phyloP scores from a whole-genome alignment of 768 basidiomycete genomes.

The Cantharellus cinnabarinus region DNA sequence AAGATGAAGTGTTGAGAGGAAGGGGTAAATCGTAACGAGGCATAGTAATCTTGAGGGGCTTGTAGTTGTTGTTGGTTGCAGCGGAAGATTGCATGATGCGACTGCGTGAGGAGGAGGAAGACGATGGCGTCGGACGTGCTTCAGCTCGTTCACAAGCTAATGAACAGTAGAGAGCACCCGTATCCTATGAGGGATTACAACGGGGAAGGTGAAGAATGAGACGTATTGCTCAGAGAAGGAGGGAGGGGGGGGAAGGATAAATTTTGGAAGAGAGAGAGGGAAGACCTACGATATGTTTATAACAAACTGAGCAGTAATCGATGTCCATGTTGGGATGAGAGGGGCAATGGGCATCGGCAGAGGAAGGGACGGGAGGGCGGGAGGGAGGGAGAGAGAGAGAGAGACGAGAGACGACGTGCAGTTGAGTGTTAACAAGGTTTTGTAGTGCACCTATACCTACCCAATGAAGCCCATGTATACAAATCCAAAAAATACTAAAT shows the following conservation, averaged over 20 bases:
- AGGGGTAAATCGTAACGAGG: too few species aligned
- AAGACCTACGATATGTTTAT: neutral
- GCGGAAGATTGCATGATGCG: neutral
- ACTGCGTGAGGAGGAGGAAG: neutral
- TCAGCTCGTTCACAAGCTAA: neutral
- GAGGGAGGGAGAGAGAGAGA: neutral
- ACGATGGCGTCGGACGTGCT: neutral
- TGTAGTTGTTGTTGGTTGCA: neutral
- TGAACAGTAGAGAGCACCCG: too few species aligned
- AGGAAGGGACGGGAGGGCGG: neutral
- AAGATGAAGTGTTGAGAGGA: too few species aligned
- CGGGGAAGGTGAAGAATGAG: too few species aligned
- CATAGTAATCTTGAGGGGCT: neutral
- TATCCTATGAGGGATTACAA: too few species aligned
- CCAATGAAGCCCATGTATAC: too few species aligned
- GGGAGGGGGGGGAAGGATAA: neutral
- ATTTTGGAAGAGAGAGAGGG: neutral
- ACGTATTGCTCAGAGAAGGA: too few species aligned
- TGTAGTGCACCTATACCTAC: too few species aligned
- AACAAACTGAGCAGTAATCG: neutral
- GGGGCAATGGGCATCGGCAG: neutral
- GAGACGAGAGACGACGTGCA: neutral
- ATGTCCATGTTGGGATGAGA: neutral
- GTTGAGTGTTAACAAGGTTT: neutral
- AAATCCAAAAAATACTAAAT: too few species aligned